Percentiles rank a stretch among this genome's conserved stretches.
Conservation (phyloP, 768 basidiomycete genomes). For the Pleurotus eryngii region DNA sequence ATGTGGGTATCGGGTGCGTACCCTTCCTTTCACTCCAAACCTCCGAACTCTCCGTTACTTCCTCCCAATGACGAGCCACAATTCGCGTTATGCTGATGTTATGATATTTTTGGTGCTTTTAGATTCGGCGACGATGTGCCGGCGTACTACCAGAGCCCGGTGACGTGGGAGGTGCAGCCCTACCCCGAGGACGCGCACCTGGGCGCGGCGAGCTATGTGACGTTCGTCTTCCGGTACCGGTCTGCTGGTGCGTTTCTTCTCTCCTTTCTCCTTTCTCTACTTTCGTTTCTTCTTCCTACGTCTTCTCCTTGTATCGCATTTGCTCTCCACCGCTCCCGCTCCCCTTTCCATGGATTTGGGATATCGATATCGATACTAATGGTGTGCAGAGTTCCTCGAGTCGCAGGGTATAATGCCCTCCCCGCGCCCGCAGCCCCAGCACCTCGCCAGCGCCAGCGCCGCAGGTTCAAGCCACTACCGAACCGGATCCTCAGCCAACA, state of each 20-base stretch:
- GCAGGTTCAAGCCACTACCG: conserved; percentile 15
- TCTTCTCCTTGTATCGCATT: too few species aligned
- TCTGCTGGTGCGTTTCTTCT: conserved; percentile 38
- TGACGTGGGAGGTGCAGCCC: conserved; percentile 54
- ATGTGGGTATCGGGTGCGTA: conserved; percentile 46
- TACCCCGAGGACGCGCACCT: conserved; percentile 34
- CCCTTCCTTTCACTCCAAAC: too few species aligned
- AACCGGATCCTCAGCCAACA: conserved; percentile 3
- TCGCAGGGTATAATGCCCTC: conserved; percentile 46
- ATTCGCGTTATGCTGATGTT: too few species aligned
- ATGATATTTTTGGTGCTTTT: too few species aligned
- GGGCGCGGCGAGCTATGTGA: conserved; percentile 49
- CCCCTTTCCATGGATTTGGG: too few species aligned
- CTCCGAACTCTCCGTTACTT: too few species aligned
- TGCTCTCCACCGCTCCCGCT: too few species aligned
- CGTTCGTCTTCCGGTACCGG: conserved; percentile 67
- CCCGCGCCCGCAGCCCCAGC: too few species aligned
- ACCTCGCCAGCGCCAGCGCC: too few species aligned
- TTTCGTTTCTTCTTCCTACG: background rate
- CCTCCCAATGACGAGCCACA: too few species aligned
- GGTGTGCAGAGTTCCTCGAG: conserved; percentile 41
- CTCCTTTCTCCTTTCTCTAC: background rate
- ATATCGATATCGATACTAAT: too few species aligned
- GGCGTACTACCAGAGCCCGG: conserved; percentile 36
- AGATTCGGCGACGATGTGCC: conserved; percentile 48